Conservation (phyloP, 2,329 filamentous ascomycete species). For the Botrytis deweyae region DNA sequence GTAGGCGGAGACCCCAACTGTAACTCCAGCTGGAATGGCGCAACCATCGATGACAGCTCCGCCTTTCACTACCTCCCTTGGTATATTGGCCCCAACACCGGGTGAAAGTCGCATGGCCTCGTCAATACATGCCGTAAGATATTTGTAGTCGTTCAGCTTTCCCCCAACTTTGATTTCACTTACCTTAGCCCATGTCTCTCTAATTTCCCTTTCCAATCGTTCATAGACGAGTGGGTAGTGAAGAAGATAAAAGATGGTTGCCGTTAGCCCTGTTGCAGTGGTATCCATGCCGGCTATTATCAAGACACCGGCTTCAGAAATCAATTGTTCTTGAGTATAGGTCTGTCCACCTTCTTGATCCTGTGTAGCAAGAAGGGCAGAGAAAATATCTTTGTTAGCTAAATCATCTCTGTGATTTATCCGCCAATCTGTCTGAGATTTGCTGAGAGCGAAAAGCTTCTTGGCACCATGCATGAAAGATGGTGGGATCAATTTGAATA, state of each 20-base stretch:
- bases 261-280: not conserved
- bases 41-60: constrained; percentile 32
- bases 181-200: not conserved
- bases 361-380: not conserved
- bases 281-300: constrained; percentile 12
- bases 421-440: not conserved
- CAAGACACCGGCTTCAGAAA: not conserved
- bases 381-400: not conserved
- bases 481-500: not conserved
- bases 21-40: constrained; percentile 42
- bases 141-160: constrained; percentile 39
- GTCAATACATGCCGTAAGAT: constrained; percentile 45
- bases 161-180: not conserved
- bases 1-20: constrained; percentile 46
- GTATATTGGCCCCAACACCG: constrained; percentile 28
- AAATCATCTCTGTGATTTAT: not conserved
- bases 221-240: not conserved
- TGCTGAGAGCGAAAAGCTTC: not conserved
- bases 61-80: constrained; percentile 28
- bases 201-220: not conserved
- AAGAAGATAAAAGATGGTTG: constrained; percentile 8
- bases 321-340: not conserved
- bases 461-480: not conserved
- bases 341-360: not conserved
- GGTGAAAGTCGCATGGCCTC: constrained; percentile 33